These are phyloP conservation scores for Panus rudis DNA, from an alignment of 768 basidiomycete genomes.

Conservation along the genomic window DNA sequence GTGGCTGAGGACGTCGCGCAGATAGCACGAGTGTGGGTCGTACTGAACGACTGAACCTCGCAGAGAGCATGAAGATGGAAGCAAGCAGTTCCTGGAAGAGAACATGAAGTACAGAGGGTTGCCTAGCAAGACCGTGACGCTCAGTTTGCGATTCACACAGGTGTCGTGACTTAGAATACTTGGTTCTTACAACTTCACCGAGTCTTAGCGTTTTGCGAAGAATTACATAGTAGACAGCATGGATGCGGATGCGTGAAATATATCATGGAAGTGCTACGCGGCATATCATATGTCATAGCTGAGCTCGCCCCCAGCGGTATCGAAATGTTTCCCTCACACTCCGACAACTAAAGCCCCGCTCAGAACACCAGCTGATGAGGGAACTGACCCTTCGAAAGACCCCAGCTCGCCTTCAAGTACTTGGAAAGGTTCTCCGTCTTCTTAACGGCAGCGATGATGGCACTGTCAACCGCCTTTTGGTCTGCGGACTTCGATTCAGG, in stretches of 20 bases:
- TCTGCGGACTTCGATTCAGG: constrained; percentile 82
- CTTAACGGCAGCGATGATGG: constrained; percentile 77
- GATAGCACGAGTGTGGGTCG: no score
- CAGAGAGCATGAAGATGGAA: no score
- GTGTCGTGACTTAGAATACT: background rate
- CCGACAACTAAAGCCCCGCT: constrained; percentile 11
- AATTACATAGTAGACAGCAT: constrained; percentile 17
- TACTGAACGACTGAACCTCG: no score
- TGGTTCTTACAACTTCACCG: background rate
- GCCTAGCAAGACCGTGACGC: no score
- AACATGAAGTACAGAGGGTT: background rate
- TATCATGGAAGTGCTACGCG: constrained; percentile 28
- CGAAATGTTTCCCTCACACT: background rate
- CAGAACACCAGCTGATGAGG: constrained; percentile 92
- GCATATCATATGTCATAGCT: constrained; percentile 32
- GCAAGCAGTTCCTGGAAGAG: no score
- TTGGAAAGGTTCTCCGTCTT: constrained; percentile 86
- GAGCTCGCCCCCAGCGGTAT: constrained; percentile 10
- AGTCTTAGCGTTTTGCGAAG: background rate
- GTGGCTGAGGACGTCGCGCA: background rate
- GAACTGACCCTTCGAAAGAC: constrained; percentile 94
- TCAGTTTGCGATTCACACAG: no score
- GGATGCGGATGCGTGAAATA: constrained; percentile 11
- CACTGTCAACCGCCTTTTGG: constrained; percentile 84
- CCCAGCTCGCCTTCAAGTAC: constrained; percentile 90